A percentile compares a stretch with the other conserved stretches of the same genome.
phyloP scores from a whole-genome alignment of 2,329 filamentous ascomycete genomes.

The Mycocentrospora acerina region DNA sequence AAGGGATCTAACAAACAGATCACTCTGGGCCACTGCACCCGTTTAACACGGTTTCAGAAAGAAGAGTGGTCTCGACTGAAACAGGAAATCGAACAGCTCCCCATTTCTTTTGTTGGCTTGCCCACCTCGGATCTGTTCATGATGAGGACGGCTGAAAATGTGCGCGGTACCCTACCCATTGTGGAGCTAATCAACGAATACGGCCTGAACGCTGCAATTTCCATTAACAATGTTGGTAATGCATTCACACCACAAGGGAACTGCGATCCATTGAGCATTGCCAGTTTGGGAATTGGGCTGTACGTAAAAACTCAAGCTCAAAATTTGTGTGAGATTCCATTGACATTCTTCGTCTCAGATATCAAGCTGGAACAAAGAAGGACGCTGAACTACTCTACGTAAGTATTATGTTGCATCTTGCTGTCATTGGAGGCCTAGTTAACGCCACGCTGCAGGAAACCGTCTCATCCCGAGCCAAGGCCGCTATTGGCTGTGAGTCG shows the following conservation, averaged over 20 bases:
- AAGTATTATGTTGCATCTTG: conserved; percentile 27
- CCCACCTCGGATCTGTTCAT: conserved; percentile 73
- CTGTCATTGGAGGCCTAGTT: conserved; percentile 7
- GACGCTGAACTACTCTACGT: conserved; percentile 62
- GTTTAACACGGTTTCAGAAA: conserved; percentile 58
- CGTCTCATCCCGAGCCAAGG: conserved; percentile 49
- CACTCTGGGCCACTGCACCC: conserved; percentile 67
- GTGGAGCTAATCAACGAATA: conserved; percentile 61
- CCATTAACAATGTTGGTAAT: conserved; percentile 73
- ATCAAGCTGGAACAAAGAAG: conserved; percentile 63
- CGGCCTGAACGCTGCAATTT: conserved; percentile 61
- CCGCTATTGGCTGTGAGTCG: conserved; percentile 42
- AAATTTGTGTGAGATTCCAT: too few relatives aligned
- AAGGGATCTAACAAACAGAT: conserved; percentile 32
- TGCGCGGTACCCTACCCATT: conserved; percentile 64
- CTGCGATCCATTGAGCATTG: conserved; percentile 65
- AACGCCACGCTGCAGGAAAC: conserved; percentile 44
- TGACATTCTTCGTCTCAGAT: conserved; percentile 30
- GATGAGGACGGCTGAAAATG: conserved; percentile 56
- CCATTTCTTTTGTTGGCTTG: conserved; percentile 67
- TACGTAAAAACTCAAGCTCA: neutral
- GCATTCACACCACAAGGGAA: conserved; percentile 71
- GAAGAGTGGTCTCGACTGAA: conserved; percentile 55
- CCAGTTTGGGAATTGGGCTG: conserved; percentile 43
- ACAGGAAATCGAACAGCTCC: conserved; percentile 53